Conservation (phyloP, 768 basidiomycete species). For the Rhodocollybia butyracea region DNA sequence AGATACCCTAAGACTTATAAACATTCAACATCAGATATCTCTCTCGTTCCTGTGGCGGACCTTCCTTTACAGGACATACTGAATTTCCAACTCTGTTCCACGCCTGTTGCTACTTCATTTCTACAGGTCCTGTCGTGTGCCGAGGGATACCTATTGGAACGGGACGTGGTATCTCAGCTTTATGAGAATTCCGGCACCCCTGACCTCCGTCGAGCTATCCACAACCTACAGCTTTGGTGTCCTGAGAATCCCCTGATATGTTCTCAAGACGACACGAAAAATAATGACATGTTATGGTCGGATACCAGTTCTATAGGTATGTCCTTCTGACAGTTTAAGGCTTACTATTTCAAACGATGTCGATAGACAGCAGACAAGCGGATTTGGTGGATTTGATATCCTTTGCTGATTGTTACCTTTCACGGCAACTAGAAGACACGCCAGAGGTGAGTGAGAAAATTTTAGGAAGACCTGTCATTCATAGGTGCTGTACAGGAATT, state of each 20-base stretch:
- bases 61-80: conserved; percentile 78
- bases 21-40: conserved; percentile 50
- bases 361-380: conserved; percentile 10
- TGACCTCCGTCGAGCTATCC: conserved; percentile 69
- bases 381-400: conserved; percentile 46
- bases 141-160: conserved; percentile 49
- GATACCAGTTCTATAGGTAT: neutral
- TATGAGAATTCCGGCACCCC: conserved; percentile 31
- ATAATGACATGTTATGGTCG: conserved; percentile 3
- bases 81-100: conserved; percentile 57
- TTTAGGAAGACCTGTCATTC: conserved; percentile 10
- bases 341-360: neutral
- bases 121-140: conserved; percentile 59
- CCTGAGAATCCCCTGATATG: conserved; percentile 11
- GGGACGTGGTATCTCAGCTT: conserved; percentile 38
- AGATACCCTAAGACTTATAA: neutral
- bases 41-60: conserved; percentile 65
- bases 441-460: conserved; percentile 35
- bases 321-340: conserved; percentile 3
- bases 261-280: neutral
- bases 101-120: conserved; percentile 58
- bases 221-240: conserved; percentile 56
- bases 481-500: conserved; percentile 18
- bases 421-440: conserved; percentile 28
- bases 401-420: conserved; percentile 50